Percentiles rank a stretch among this genome's conserved stretches.
Conservation (phyloP, 768 basidiomycete genomes). For the Chalciporus pseudorubinellus region DNA sequence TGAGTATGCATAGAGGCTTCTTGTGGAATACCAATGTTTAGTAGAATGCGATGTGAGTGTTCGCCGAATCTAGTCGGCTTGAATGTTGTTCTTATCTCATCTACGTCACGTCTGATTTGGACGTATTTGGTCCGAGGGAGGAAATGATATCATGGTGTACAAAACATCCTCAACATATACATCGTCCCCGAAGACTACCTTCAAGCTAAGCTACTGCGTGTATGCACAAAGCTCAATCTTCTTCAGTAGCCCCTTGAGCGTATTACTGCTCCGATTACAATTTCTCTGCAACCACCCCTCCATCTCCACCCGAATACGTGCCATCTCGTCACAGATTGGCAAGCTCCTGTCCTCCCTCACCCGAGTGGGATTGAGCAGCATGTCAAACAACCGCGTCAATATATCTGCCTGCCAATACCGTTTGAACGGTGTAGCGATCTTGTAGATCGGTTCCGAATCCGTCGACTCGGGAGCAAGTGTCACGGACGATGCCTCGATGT, state of each 20-base stretch:
- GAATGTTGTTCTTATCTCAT: conserved; percentile 19
- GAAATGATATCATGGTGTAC: too few relatives aligned
- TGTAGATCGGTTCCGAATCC: conserved; percentile 43
- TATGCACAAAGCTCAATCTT: conserved; percentile 65
- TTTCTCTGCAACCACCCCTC: conserved; percentile 84
- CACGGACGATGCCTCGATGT: conserved; percentile 75
- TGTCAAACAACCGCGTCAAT: conserved; percentile 82
- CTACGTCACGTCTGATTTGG: conserved; percentile 14
- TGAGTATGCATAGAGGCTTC: conserved; percentile 28
- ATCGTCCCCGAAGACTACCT: neutral
- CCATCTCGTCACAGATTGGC: conserved; percentile 73
- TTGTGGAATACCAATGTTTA: too few relatives aligned
- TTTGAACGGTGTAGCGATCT: conserved; percentile 76
- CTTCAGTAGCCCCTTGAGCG: conserved; percentile 78
- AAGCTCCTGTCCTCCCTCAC: conserved; percentile 55
- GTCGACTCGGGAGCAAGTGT: conserved; percentile 33
- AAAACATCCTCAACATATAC: too few relatives aligned
- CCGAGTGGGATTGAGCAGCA: conserved; percentile 78
- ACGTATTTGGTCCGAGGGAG: conserved; percentile 7
- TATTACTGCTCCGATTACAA: conserved; percentile 81
- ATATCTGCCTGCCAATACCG: conserved; percentile 93
- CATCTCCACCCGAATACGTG: conserved; percentile 70
- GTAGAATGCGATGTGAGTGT: too few relatives aligned
- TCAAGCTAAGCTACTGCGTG: conserved; percentile 14
- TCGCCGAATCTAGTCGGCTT: neutral